Percentiles rank a stretch among this genome's conserved stretches.
These are phyloP conservation scores for Aspergillus candidus DNA, from an alignment of 2,329 filamentous ascomycete species.

Conservation along the genomic window DNA sequence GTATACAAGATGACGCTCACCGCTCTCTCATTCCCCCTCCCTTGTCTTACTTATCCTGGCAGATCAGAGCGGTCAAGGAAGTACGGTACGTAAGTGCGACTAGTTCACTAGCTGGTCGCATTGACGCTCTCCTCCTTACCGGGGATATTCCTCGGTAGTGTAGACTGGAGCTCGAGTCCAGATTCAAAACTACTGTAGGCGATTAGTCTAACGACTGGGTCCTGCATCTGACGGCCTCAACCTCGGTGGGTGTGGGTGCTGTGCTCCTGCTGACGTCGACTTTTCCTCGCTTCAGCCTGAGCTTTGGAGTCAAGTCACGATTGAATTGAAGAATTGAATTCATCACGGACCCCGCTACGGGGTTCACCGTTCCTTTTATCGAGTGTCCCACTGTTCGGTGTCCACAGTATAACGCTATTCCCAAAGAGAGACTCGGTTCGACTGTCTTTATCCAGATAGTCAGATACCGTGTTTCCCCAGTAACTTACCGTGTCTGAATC, in stretches of 20 bases:
- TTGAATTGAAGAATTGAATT: no score
- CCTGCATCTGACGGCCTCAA: conserved; percentile 6
- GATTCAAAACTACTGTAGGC: not conserved
- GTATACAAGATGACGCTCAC: not conserved
- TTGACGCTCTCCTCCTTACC: not conserved
- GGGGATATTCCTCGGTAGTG: not conserved
- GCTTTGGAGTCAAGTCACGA: no score
- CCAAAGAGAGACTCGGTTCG: no score
- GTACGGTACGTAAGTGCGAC: not conserved
- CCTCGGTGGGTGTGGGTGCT: not conserved
- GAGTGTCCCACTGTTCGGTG: no score
- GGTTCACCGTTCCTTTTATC: no score
- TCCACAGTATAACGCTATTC: no score
- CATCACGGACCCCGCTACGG: no score
- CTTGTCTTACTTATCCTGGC: not conserved
- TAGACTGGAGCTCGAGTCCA: not conserved
- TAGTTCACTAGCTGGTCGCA: not conserved
- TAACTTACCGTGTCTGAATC: conserved; percentile 13
- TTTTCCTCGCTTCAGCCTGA: no score
- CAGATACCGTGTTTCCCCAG: conserved; percentile 16
- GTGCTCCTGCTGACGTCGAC: not conserved
- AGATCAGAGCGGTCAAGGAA: conserved; percentile 9
- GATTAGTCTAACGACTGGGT: conserved; percentile 3
- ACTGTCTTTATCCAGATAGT: no score
- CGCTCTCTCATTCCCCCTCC: conserved; percentile 1